Evolutionary conservation across 208 protist genomes (phyloP), one percentile per base, ranked within the genome.

Genomic region (Leishmania tropica): DNA sequence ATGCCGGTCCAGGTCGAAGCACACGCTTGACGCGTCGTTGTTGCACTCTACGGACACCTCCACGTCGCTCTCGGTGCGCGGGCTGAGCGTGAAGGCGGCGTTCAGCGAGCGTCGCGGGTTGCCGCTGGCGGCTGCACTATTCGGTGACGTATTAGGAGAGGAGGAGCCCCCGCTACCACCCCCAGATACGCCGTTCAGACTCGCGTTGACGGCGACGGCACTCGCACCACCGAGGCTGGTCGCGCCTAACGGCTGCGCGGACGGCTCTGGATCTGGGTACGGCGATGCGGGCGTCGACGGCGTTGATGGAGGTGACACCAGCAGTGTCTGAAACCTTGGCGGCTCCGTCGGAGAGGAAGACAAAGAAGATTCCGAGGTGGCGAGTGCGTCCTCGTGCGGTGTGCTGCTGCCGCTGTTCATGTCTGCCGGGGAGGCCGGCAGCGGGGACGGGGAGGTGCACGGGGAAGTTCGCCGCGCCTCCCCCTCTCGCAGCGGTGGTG

Each of bases 81-180:
- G 89, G 65, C 88, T 90, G 53, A 93, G 85, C 17, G 89, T 92
- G 83, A 94, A 95, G 71, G 86, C 88, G 35, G 90, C 86, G 76
- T 96, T 96, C 62, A 90, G 64, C 24, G 87, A 90, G 42, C 90
- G 90, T 2, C 78, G 85, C 1, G 87, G 87, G 60, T 91, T 92
- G 45, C 62, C 51, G 21, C 72, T 75, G 68, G 75, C 48, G 17
- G 68, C 75, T 4, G 62, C 31, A 37, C 47, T 72, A 72, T 56
- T 56, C 1, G 81, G 58, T 1, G 75, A 79, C 0, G 62, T 79
- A 24, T 15, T 78, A 19, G 75, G 75, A 35, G 75, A 68, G n/a
- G 48, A 48, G 42, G 45, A 40, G 1, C 51, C 37, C 42, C 19
- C 21, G 17, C 37, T 62, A 10, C 24, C 53, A 51, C 45, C 40